Conservation (phyloP, 768 basidiomycete species). For the Tylopilus sp. region DNA sequence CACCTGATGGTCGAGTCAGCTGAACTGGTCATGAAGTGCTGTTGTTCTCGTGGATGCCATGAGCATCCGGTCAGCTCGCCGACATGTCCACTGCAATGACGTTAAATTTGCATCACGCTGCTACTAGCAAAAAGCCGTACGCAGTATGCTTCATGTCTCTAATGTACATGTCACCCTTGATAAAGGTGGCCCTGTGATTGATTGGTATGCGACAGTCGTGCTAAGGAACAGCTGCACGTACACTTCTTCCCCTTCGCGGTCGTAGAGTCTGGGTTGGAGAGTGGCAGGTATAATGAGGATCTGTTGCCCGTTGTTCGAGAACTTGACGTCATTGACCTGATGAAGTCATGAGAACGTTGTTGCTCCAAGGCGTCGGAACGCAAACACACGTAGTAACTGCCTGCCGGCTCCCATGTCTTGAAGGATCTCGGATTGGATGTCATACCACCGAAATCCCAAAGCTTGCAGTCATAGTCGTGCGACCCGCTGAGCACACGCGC, state of each 20-base stretch:
- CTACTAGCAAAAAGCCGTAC: constrained; percentile 46
- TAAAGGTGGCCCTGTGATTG: constrained; percentile 65
- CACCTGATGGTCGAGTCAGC: constrained; percentile 94
- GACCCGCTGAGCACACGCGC: constrained; percentile 89
- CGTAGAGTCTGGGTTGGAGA: constrained; percentile 82
- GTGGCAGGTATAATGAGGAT: constrained; percentile 90
- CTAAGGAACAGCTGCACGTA: constrained; percentile 41
- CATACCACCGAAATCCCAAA: constrained; percentile 99
- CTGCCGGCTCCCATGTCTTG: constrained; percentile 94
- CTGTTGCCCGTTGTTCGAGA: constrained; percentile 80
- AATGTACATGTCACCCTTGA: constrained; percentile 97
- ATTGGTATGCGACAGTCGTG: constrained; percentile 42
- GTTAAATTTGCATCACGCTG: constrained; percentile 7
- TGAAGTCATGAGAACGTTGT: background rate
- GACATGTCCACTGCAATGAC: constrained; percentile 79
- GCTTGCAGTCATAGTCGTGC: constrained; percentile 96
- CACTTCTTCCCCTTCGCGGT: constrained; percentile 91
- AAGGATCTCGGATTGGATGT: constrained; percentile 86
- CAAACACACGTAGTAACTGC: constrained; percentile 76
- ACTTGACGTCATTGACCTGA: constrained; percentile 89
- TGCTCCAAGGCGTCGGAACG: background rate
- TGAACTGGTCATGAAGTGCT: constrained; percentile 88
- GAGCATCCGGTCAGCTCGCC: constrained; percentile 84
- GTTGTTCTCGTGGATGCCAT: constrained; percentile 88
- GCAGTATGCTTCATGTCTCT: constrained; percentile 99